Evolutionary conservation across 2,329 filamentous ascomycete species (phyloP).

Genomic region (Leptographium galeiforme): DNA sequence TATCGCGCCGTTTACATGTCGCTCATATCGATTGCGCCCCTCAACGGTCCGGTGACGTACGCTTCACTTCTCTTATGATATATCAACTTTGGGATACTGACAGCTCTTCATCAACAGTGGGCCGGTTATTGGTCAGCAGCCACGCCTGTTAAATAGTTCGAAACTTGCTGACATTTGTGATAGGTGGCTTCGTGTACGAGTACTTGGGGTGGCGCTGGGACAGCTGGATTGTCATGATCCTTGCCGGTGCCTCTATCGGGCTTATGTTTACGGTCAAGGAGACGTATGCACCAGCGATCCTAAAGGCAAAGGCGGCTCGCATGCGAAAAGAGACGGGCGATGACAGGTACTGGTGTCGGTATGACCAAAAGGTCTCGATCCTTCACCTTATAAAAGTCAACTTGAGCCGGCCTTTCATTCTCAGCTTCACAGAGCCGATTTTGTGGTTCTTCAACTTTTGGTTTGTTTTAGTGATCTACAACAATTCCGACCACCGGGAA

Average conservation of each 20-base stretch:
- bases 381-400: slow-evolving; percentile 57
- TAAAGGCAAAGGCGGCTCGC: slow-evolving; percentile 51
- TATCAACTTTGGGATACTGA: background rate
- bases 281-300: slow-evolving; percentile 61
- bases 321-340: slow-evolving; percentile 57
- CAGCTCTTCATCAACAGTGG: slow-evolving; percentile 25
- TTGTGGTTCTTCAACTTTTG: slow-evolving; percentile 55
- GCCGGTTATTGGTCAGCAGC: slow-evolving; percentile 50
- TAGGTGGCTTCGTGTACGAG: slow-evolving; percentile 56
- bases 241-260: slow-evolving; percentile 47
- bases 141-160: too few relatives aligned
- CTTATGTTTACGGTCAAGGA: slow-evolving; percentile 52
- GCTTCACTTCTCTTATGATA: background rate
- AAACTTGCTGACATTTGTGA: background rate
- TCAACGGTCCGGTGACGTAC: slow-evolving; percentile 52
- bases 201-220: slow-evolving; percentile 81
- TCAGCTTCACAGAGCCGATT: slow-evolving; percentile 73
- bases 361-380: slow-evolving; percentile 59
- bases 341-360: slow-evolving; percentile 63
- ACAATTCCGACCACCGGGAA: background rate
- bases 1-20: slow-evolving; percentile 72
- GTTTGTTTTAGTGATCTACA: slow-evolving; percentile 23
- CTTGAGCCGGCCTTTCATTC: slow-evolving; percentile 61
- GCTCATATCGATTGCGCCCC: slow-evolving; percentile 69
- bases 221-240: slow-evolving; percentile 67